Evolutionary conservation across 331 rosid genomes (phyloP).

Genomic region (Quercus phellos): DNA sequence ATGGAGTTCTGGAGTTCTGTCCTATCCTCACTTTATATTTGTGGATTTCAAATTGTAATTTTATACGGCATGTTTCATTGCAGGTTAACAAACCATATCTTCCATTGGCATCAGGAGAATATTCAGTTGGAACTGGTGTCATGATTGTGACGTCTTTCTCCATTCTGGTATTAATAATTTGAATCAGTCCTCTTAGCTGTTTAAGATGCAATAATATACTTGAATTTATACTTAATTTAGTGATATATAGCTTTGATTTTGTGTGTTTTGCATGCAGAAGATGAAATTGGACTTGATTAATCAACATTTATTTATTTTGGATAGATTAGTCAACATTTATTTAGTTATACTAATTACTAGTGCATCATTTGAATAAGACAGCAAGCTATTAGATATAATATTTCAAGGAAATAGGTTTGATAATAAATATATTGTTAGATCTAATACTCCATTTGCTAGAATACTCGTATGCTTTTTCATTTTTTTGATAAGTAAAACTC

Average conservation of each 20-base stretch:
- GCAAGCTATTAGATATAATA: neutral
- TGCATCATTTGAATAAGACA: neutral
- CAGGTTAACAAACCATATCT: constrained; percentile 98
- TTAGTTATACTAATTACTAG: neutral
- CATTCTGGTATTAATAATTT: constrained; percentile 47
- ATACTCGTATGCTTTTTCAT: neutral
- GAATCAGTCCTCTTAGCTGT: constrained; percentile 4
- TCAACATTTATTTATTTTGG: neutral
- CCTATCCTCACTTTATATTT: neutral
- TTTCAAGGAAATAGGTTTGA: neutral
- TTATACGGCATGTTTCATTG: constrained; percentile 21
- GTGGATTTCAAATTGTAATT: constrained; percentile 16
- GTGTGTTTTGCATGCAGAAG: neutral
- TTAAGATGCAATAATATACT: neutral
- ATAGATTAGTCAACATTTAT: neutral
- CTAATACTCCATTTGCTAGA: neutral
- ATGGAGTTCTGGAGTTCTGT: neutral
- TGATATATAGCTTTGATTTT: constrained; percentile 1
- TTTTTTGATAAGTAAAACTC: neutral
- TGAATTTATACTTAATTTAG: neutral
- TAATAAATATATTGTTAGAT: neutral
- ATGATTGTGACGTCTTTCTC: constrained; percentile 59
- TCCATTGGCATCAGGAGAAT: constrained; percentile 96
- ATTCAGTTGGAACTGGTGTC: constrained; percentile 62
- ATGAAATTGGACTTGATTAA: neutral